Base-by-base conservation (phyloP, 106 monocot genomes). In the Phalaenopsis aphrodite region DNA sequence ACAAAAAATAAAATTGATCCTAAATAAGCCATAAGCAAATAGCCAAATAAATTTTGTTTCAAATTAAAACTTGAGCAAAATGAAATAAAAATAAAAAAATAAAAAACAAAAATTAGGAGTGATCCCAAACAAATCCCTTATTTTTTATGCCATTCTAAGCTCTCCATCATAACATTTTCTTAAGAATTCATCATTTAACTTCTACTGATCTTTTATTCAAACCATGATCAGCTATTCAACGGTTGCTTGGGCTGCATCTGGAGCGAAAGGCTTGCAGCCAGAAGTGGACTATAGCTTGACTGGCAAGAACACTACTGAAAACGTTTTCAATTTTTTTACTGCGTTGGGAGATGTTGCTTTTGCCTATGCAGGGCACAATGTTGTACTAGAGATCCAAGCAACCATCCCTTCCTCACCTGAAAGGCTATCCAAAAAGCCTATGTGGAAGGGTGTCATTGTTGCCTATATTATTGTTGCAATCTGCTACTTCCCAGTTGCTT, bases 361-460 rank as follows among this genome's bases (percentile, higher is more conserved):
- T 75, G 74, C 74, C 8, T 75, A 75, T 45, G 74, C 74, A 16
- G 90, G 87, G 0, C 90, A 90, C 81, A 90, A 90, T 79, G 90
- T 90, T 55, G 90, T 90, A 10, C 23, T 90, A 73, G 90, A 90
- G 83, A 90, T 90, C 75, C 89, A 90, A 77, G 89, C 89, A 3
- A 90, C 87, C 3, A 87, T 90, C 56, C 89, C 89, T 75, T 90
- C 89, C 18, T 87, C 85, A 5, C 83, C 89, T 8, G 87, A 90
- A 61, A 85, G 83, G 38, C 89, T 86, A 2, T 90, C 89, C 2
- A 90, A 85, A 82, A 87, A 85, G 55, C 89, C 89, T 5, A 90
- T 90, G 90, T 87, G 87, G 90, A 86, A 78, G 24, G 90, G 90
- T 16, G 90, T 90, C 72, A 43, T 90, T 7, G 80, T 90, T 6